Evolutionary conservation across 495 filamentous ascomycete genomes (phyloP).

Genomic region (Hyaloscypha bicolor): DNA sequence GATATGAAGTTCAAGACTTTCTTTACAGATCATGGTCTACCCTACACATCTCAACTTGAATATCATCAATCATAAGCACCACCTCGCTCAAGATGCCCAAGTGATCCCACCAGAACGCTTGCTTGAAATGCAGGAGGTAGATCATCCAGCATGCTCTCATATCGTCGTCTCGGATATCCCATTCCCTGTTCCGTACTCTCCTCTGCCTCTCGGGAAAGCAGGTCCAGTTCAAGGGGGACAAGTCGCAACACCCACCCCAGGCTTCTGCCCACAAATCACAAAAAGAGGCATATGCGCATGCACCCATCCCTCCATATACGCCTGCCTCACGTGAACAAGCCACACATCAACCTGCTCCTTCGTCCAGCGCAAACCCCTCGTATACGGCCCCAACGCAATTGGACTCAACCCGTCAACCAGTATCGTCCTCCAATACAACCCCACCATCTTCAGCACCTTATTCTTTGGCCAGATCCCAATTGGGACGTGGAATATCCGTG

Average conservation of each 20-base stretch:
- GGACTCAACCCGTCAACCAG: constrained; percentile 61
- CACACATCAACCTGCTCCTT: constrained; percentile 50
- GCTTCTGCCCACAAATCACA: constrained; percentile 52
- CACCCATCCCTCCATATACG: constrained; percentile 45
- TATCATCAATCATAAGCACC: neutral
- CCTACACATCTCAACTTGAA: neutral
- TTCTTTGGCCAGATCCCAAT: constrained; percentile 70
- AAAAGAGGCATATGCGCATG: constrained; percentile 54
- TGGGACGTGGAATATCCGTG: constrained; percentile 63
- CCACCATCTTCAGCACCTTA: constrained; percentile 62
- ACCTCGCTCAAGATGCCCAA: neutral
- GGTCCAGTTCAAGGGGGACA: too few species aligned
- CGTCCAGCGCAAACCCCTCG: constrained; percentile 52
- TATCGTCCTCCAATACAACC: constrained; percentile 58
- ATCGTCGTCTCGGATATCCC: neutral
- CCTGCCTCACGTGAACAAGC: constrained; percentile 47
- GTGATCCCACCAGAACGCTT: neutral
- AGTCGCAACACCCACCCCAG: constrained; percentile 9
- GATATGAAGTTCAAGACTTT: too few species aligned
- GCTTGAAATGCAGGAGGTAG: neutral
- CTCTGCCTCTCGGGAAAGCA: too few species aligned
- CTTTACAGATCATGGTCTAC: neutral
- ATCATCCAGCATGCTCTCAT: neutral
- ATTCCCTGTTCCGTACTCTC: neutral
- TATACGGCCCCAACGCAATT: constrained; percentile 64